Conservation (phyloP, 2,329 filamentous ascomycete genomes). For the Grosmannia serpens region DNA sequence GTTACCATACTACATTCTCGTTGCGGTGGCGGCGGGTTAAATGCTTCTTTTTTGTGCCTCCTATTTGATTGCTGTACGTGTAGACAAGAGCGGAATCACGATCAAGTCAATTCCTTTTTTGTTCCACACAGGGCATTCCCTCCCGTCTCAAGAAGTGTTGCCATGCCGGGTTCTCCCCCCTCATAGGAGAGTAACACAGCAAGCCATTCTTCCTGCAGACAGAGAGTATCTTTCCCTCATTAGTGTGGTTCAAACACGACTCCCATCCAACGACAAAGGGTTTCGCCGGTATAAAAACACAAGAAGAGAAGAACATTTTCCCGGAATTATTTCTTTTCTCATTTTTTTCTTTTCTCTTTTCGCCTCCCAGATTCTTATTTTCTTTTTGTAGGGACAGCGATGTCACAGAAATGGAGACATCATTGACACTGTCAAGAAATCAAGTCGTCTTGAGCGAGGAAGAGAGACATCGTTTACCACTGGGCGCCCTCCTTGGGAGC, state of each 20-base stretch:
- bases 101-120: constrained; percentile 77
- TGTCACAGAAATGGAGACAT: background rate
- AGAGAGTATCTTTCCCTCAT: constrained; percentile 99
- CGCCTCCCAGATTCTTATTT: background rate
- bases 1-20: too few species aligned
- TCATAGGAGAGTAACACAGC: background rate
- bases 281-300: background rate
- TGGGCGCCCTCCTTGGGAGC: constrained; percentile 35
- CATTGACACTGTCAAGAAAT: background rate
- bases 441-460: background rate
- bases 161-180: background rate
- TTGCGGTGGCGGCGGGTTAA: too few species aligned
- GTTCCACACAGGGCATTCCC: constrained; percentile 97
- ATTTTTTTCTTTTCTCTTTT: background rate
- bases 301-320: constrained; percentile 3
- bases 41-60: background rate
- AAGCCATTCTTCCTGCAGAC: constrained; percentile 15
- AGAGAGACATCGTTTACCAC: constrained; percentile 29
- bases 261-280: constrained; percentile 7
- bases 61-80: background rate
- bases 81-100: constrained; percentile 54
- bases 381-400: background rate
- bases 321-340: constrained; percentile 4
- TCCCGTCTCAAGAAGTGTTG: constrained; percentile 28
- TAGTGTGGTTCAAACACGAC: constrained; percentile 60